Evolutionary conservation across 1,139 yeast genomes (phyloP), one percentile per base, ranked within the genome.

Genomic region (Sugiyamaella sp.): DNA sequence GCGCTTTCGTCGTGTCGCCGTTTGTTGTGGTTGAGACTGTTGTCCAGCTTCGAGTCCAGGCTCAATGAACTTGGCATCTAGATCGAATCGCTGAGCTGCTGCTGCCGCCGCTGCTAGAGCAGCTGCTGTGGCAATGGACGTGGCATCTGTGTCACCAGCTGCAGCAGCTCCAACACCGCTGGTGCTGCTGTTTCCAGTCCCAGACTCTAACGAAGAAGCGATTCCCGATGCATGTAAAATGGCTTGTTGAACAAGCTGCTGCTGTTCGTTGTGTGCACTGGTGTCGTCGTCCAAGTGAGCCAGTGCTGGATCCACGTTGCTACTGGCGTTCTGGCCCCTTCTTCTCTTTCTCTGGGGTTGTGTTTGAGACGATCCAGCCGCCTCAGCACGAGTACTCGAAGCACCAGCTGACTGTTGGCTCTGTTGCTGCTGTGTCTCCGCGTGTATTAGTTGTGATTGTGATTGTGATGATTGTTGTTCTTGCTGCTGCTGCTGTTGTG

Each of bases 191-290:
- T 29, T 12, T 12, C 35, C 49, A 1, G 32, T 17, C 9, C 24
- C 25, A 12, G 40, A 38, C 27, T 33, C 38, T 38, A 58, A 49
- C 2, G 61, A 57, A 12, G 63, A 54, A 9, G 63, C 68, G 53
- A 65, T 61, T 9, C 64, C 66, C 2, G 66, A 57, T 0, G 68
- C 68, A 40, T 64, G 66, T 33, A 63, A 49, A 55, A 66, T 60
- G 4, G 69, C 69, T 35, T 63, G 64, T 46, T 64, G 60, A 16
- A 64, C 58, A 24, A 60, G 60, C 19, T 59, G 54, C 52, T 60
- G 65, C 37, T 49, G 48, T 24, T 52, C 53, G 16, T 48, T 44
- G 8, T 48, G 51, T 9, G 47, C 9, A 32, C 33, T 19, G 6
- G 43, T 46, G 29, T 37, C 17, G 41, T 55, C 60, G 37, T 55